Evolutionary conservation across 163 green algal genomes (phyloP).

Genomic region (Prototheca wickerhamii): DNA sequence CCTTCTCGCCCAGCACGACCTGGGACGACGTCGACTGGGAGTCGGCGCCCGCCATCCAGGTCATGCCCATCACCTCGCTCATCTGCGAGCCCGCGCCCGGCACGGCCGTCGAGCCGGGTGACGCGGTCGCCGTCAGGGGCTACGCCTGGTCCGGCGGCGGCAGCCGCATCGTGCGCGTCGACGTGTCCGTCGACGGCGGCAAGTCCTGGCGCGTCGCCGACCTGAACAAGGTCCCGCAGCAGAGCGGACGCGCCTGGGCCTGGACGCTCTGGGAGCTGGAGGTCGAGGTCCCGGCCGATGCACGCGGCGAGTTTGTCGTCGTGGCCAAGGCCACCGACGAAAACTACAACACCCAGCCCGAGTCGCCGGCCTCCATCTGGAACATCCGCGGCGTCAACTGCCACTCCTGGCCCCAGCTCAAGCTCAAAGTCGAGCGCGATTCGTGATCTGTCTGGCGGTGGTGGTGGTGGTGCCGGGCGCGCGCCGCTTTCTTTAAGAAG

Average conservation of each 20-base stretch:
- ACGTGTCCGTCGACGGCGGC: constrained; percentile 71
- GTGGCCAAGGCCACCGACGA: constrained; percentile 56
- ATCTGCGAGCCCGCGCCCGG: constrained; percentile 53
- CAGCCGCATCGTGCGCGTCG: constrained; percentile 66
- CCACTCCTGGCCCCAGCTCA: constrained; percentile 72
- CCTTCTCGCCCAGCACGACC: constrained; percentile 61
- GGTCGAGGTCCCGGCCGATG: constrained; percentile 36
- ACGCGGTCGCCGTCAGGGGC: constrained; percentile 22
- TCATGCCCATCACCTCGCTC: constrained; percentile 53
- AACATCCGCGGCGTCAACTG: constrained; percentile 74
- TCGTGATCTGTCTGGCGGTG: background rate
- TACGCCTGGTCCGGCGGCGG: constrained; percentile 58
- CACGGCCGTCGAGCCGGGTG: constrained; percentile 27
- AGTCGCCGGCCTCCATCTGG: constrained; percentile 58
- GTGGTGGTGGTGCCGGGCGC: too few species aligned
- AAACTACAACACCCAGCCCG: constrained; percentile 71
- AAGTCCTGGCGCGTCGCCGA: constrained; percentile 57
- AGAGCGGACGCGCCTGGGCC: constrained; percentile 43
- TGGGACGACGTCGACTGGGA: constrained; percentile 71
- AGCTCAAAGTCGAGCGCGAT: constrained; percentile 11
- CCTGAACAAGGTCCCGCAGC: constrained; percentile 19
- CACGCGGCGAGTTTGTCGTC: constrained; percentile 37
- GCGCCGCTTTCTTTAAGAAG: too few species aligned
- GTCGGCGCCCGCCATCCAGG: constrained; percentile 61
- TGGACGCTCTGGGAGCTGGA: constrained; percentile 67